Conservation (phyloP, 2,329 filamentous ascomycete species). For the Aplosporella prunicola region DNA sequence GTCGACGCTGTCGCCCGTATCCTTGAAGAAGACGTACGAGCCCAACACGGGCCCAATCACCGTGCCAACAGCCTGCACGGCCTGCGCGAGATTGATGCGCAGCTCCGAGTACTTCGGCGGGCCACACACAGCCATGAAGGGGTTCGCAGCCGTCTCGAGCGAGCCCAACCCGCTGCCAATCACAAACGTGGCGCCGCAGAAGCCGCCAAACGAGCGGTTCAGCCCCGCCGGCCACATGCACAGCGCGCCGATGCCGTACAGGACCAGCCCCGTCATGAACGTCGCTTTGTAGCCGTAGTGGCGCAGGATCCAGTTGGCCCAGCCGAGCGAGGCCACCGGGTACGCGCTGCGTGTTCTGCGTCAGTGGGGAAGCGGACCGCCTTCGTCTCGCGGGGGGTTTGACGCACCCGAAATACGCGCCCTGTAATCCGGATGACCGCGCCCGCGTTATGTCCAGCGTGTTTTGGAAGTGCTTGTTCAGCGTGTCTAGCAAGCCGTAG, state of each 20-base stretch:
- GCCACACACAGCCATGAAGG: conserved; percentile 43
- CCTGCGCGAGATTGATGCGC: conserved; percentile 50
- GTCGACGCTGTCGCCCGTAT: conserved; percentile 39
- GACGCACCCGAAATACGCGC: conserved; percentile 36
- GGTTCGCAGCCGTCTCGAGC: conserved; percentile 52
- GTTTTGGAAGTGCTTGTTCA: conserved; percentile 41
- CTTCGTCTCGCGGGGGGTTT: neutral
- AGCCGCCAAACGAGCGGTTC: conserved; percentile 48
- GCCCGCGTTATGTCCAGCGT: conserved; percentile 35
- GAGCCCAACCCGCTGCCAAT: conserved; percentile 44
- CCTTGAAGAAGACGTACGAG: conserved; percentile 52
- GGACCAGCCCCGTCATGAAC: conserved; percentile 43
- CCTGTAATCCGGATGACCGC: conserved; percentile 38
- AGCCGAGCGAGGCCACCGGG: conserved; percentile 39
- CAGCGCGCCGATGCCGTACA: conserved; percentile 49
- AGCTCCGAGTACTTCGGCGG: conserved; percentile 51
- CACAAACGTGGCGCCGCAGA: conserved; percentile 50
- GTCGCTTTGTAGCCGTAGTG: conserved; percentile 39
- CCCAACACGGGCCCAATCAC: conserved; percentile 51
- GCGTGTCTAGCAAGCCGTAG: conserved; percentile 48
- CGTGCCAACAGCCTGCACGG: conserved; percentile 50
- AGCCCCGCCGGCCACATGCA: conserved; percentile 51
- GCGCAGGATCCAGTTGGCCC: conserved; percentile 40
- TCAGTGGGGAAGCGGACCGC: neutral
- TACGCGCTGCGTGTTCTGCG: conserved; percentile 27